These are phyloP conservation scores for Russula sp. DNA, from an alignment of 768 basidiomycete genomes.

Conservation along the genomic window DNA sequence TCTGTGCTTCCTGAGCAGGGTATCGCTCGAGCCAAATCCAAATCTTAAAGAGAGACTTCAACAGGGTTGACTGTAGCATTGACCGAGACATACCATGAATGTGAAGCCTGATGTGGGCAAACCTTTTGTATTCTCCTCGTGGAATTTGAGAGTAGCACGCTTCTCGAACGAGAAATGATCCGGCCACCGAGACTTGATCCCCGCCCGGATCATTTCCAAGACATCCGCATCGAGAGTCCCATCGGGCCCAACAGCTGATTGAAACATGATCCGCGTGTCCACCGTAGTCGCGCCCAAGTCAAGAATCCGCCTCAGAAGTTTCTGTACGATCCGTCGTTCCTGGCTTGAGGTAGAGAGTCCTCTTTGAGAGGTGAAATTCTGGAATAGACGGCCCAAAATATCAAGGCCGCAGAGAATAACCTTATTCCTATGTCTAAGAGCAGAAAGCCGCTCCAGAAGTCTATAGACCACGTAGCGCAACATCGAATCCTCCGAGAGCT, in stretches of 20 bases:
- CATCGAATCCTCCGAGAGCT: constrained; percentile 32
- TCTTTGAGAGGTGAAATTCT: constrained; percentile 36
- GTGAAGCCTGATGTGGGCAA: constrained; percentile 63
- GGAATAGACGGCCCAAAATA: constrained; percentile 48
- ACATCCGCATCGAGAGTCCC: constrained; percentile 55
- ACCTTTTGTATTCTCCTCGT: constrained; percentile 43
- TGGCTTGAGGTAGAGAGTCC: constrained; percentile 33
- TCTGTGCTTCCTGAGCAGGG: constrained; percentile 31
- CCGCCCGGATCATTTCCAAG: constrained; percentile 61
- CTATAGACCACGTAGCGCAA: constrained; percentile 53
- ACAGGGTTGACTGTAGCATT: constrained; percentile 17
- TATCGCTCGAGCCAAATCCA: constrained; percentile 47
- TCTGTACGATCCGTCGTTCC: constrained; percentile 53
- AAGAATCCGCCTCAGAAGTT: constrained; percentile 59
- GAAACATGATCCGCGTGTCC: constrained; percentile 61
- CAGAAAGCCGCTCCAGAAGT: constrained; percentile 56
- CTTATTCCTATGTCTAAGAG: constrained; percentile 61
- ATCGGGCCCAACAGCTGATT: constrained; percentile 44
- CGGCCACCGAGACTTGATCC: constrained; percentile 73
- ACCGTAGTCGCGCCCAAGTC: constrained; percentile 68
- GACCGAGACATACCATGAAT: constrained; percentile 47
- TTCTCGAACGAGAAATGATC: constrained; percentile 69
- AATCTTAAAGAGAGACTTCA: constrained; percentile 33
- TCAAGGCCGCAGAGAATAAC: constrained; percentile 57
- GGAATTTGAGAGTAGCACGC: constrained; percentile 44